Base-by-base conservation (phyloP, 106 monocot species). In the Acorus calamus region DNA sequence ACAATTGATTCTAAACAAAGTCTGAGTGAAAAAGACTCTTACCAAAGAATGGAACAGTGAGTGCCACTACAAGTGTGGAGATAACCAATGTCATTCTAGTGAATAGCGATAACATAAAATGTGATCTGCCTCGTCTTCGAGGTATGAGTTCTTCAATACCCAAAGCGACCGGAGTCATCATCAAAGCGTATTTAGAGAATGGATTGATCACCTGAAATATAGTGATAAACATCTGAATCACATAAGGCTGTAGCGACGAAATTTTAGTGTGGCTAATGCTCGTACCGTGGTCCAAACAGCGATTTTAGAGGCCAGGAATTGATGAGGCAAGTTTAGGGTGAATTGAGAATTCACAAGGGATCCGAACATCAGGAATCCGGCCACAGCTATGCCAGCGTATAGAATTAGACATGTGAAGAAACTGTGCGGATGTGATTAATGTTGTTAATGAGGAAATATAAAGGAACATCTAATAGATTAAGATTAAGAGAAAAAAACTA, bases 111-210 rank as follows among this genome's bases (percentile, higher is more conserved):
- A 61, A 60, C 49, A 63, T 49, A 2, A 53, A 56, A 71, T 71
- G 62, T 50, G 72, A 73, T 50, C 79, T 69, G 53, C n/a, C 8
- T 9, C 53, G 56, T 6, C 7, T 58, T 9, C 61, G 51, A 67
- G 86, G 86, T 49, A 86, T 61, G 8, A 82, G 67, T 46, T 86
- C 82, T 66, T 86, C 82, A 11, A 86, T 59, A 49, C 79, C 74
- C 49, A 86, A 49, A 7, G 82, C 79, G 47, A 86, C 86, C 14
- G 86, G 86, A 70, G 82, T 86, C 75, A 86, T 79, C 44, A 82
- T 86, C 76, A 86, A 62, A 8, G 86, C 86, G 68, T 82, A 86
- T 59, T 86, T 86, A 2, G 82, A 55, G 51, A 82, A 57, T 41
- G 86, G 86, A 14, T 79, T 86, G 10, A 82, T 59, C 50, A 82